Conservation (phyloP, 2,329 filamentous ascomycete genomes). For the Phyllachora maydis region DNA sequence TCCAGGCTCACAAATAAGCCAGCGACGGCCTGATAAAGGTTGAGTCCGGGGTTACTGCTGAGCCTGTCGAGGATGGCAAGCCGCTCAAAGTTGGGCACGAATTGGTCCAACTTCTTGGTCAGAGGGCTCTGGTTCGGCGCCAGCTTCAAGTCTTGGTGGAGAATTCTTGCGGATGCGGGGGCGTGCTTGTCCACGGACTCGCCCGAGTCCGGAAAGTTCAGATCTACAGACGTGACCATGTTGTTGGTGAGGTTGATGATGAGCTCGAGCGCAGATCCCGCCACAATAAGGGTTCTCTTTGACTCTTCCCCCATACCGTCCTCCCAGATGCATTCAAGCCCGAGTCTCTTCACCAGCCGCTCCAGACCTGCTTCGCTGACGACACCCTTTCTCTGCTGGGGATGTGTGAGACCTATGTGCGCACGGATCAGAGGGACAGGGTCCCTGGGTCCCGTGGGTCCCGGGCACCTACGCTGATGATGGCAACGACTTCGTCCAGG, state of each 20-base stretch:
- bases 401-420: slow-evolving; percentile 8
- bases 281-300: slow-evolving; percentile 37
- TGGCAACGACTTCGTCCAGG: slow-evolving; percentile 27
- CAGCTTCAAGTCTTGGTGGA: slow-evolving; percentile 43
- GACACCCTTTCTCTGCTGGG: slow-evolving; percentile 30
- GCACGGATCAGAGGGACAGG: slow-evolving; percentile 12
- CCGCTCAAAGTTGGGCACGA: slow-evolving; percentile 50
- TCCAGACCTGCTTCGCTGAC: slow-evolving; percentile 61
- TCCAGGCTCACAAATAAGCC: slow-evolving; percentile 52
- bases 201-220: slow-evolving; percentile 40
- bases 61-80: slow-evolving; percentile 52
- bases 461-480: slow-evolving; percentile 23
- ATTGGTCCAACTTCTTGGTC: slow-evolving; percentile 49
- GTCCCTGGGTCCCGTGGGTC: slow-evolving; percentile 1
- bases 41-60: slow-evolving; percentile 45
- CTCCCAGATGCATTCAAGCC: slow-evolving; percentile 44
- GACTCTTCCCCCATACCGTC: slow-evolving; percentile 23
- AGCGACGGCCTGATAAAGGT: slow-evolving; percentile 58
- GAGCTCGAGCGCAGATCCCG: slow-evolving; percentile 36
- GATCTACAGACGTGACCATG: slow-evolving; percentile 37
- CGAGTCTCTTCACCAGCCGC: slow-evolving; percentile 43
- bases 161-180: slow-evolving; percentile 40
- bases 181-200: slow-evolving; percentile 37
- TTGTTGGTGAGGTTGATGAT: slow-evolving; percentile 42
- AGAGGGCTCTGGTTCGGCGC: slow-evolving; percentile 38